phyloP scores from a whole-genome alignment of 345 rosid species.

The Arabis alpina region DNA sequence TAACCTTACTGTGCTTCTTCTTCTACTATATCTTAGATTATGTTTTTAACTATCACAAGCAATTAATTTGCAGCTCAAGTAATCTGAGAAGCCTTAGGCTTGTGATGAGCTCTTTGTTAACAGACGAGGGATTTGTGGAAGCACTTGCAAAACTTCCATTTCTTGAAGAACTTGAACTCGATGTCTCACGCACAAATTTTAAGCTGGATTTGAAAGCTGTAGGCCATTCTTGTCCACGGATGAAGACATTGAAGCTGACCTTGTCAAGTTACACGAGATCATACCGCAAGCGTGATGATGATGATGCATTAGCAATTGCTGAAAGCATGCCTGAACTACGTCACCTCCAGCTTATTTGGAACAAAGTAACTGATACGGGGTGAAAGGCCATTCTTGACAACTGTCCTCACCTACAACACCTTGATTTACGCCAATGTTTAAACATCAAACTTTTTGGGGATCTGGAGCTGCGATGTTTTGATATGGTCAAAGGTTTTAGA shows the following conservation, averaged over 20 bases:
- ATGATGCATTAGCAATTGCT: conserved; percentile 63
- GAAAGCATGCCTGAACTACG: conserved; percentile 51
- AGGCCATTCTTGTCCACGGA: conserved; percentile 29
- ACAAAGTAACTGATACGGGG: conserved; percentile 56
- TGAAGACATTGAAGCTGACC: conserved; percentile 28
- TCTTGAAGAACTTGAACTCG: conserved; percentile 61
- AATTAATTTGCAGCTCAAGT: conserved; percentile 35
- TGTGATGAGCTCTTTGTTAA: conserved; percentile 34
- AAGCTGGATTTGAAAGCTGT: neutral
- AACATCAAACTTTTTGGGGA: conserved; percentile 46
- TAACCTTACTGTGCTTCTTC: too few species aligned
- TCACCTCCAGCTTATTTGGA: conserved; percentile 37
- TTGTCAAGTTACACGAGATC: conserved; percentile 27
- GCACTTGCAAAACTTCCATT: conserved; percentile 50
- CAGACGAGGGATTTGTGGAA: conserved; percentile 47
- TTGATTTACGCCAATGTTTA: conserved; percentile 65
- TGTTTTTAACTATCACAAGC: neutral
- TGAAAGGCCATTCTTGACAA: conserved; percentile 58
- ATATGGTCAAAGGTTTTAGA: conserved; percentile 46
- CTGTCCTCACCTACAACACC: conserved; percentile 61
- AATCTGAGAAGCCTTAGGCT: conserved; percentile 53
- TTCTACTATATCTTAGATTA: too few species aligned
- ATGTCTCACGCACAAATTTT: too few species aligned
- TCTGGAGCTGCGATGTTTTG: conserved; percentile 49
- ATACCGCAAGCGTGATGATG: conserved; percentile 11